These are phyloP conservation scores for Penicillium chermesinum DNA, from an alignment of 495 filamentous ascomycete species.

Conservation along the genomic window DNA sequence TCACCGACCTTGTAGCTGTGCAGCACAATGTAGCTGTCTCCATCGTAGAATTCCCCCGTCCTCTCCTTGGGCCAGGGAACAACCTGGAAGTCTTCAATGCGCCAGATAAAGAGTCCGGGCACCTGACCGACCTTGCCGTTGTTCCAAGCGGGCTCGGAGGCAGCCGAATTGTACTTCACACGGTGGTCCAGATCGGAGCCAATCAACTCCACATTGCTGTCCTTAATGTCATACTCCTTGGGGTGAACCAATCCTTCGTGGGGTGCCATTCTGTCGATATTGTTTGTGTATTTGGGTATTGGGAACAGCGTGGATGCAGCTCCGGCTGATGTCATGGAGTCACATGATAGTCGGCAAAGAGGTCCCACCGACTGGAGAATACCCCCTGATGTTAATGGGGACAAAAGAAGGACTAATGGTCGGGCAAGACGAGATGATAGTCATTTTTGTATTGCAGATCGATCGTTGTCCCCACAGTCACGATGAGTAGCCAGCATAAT, in stretches of 20 bases:
- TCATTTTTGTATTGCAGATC: no score
- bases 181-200: conserved; percentile 55
- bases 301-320: background rate
- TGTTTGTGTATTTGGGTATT: background rate
- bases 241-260: conserved; percentile 52
- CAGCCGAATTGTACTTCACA: conserved; percentile 57
- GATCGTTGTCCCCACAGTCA: no score
- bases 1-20: conserved; percentile 48
- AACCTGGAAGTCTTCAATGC: conserved; percentile 58
- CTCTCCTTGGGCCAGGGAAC: conserved; percentile 50
- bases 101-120: conserved; percentile 52
- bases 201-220: conserved; percentile 59
- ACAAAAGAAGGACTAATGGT: no score
- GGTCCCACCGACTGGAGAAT: no score
- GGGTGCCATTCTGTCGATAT: conserved; percentile 43
- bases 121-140: conserved; percentile 41
- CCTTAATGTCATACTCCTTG: conserved; percentile 56
- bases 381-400: no score
- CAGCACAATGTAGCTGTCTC: conserved; percentile 59
- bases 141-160: conserved; percentile 58
- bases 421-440: no score
- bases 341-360: background rate
- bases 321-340: background rate
- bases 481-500: no score
- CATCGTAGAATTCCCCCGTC: conserved; percentile 54